Evolutionary conservation across 352 stramenopile genomes (phyloP).

Genomic region (Globisporangium paddicum): DNA sequence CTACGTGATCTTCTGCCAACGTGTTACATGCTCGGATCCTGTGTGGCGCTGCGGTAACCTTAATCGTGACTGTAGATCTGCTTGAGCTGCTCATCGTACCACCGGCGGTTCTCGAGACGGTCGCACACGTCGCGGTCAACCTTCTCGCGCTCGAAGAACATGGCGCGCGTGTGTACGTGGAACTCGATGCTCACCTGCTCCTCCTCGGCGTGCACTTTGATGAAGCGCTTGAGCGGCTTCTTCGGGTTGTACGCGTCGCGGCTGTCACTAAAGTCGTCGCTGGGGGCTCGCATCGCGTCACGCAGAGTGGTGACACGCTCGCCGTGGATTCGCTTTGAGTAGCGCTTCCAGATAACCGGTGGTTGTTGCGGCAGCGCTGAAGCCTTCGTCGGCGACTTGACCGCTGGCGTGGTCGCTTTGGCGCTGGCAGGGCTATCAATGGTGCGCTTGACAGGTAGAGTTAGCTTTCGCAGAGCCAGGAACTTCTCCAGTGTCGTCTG

Average conservation of each 20-base stretch:
- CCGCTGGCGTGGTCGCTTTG: neutral
- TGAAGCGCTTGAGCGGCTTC: constrained; percentile 27
- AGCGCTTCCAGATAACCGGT: constrained; percentile 26
- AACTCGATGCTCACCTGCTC: constrained; percentile 31
- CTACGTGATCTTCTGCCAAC: too few species aligned
- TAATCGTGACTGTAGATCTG: constrained; percentile 7
- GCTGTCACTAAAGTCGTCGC: constrained; percentile 36
- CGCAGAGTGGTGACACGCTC: constrained; percentile 21
- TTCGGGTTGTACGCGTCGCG: constrained; percentile 46
- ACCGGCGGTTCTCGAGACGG: constrained; percentile 33
- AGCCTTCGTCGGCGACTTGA: neutral
- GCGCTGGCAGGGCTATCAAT: neutral
- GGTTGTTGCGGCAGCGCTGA: neutral
- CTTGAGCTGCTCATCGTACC: constrained; percentile 24
- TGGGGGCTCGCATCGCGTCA: constrained; percentile 28
- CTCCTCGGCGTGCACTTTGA: constrained; percentile 49
- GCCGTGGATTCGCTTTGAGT: constrained; percentile 35
- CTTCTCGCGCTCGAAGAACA: constrained; percentile 45
- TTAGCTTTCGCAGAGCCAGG: constrained; percentile 6
- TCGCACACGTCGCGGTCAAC: constrained; percentile 53
- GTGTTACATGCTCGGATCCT: too few species aligned
- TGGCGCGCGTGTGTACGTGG: constrained; percentile 25
- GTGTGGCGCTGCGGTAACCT: too few species aligned
- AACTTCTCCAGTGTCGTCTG: constrained; percentile 5
- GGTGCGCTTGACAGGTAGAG: constrained; percentile 4